A percentile compares a stretch with the other conserved stretches of the same genome.
Evolutionary conservation across 1,284 basidiomycete species (phyloP).

Genomic region (Rhodotorula mucilaginosa): DNA sequence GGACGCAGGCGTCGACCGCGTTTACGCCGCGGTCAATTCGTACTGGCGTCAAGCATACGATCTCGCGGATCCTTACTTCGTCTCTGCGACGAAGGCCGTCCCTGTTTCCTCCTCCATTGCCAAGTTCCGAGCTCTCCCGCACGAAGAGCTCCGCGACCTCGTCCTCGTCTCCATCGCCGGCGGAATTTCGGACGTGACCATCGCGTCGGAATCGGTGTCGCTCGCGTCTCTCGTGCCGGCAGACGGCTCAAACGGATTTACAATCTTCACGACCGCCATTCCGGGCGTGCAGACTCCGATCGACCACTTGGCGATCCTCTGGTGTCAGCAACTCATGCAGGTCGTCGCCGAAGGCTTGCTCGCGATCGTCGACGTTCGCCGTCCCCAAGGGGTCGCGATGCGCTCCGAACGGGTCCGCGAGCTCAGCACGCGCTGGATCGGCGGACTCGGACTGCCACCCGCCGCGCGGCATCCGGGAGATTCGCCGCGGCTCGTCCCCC

Average conservation of each 20-base stretch:
- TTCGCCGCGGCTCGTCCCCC: neutral
- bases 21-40: slow-evolving; percentile 59
- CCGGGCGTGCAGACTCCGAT: slow-evolving; percentile 92
- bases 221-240: slow-evolving; percentile 54
- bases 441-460: slow-evolving; percentile 1
- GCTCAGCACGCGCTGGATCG: slow-evolving; percentile 24
- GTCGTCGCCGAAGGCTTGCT: slow-evolving; percentile 74
- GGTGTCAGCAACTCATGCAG: slow-evolving; percentile 97
- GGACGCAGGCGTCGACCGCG: slow-evolving; percentile 69
- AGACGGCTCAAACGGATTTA: slow-evolving; percentile 49
- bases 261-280: slow-evolving; percentile 80
- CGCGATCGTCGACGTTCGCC: slow-evolving; percentile 57
- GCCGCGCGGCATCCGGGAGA: neutral
- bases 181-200: slow-evolving; percentile 85
- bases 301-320: slow-evolving; percentile 94
- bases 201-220: slow-evolving; percentile 85
- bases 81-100: neutral
- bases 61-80: slow-evolving; percentile 23
- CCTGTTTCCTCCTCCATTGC: slow-evolving; percentile 45
- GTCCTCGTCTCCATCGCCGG: slow-evolving; percentile 86
- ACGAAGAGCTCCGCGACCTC: slow-evolving; percentile 30
- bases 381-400: slow-evolving; percentile 14
- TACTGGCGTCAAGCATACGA: slow-evolving; percentile 43
- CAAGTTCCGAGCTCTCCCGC: neutral
- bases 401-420: slow-evolving; percentile 14